Evolutionary conservation across 495 filamentous ascomycete species (phyloP).

Genomic region (Neurospora sp.): DNA sequence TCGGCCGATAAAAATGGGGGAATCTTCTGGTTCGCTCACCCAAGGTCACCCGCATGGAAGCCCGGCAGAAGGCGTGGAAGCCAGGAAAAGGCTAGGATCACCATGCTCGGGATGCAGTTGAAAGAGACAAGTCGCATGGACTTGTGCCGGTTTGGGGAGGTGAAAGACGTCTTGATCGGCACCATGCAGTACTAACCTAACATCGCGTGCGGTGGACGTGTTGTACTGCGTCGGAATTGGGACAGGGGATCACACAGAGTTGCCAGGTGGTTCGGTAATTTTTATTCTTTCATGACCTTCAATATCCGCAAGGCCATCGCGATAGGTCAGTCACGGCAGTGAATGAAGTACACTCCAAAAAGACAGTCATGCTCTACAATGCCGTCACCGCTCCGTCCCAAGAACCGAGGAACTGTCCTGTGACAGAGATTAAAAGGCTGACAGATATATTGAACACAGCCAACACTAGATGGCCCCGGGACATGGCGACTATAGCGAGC

Average conservation of each 20-base stretch:
- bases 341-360: neutral
- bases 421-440: neutral
- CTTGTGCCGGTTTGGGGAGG: neutral
- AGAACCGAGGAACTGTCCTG: neutral
- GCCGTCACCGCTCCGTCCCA: neutral
- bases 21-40: neutral
- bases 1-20: neutral
- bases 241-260: neutral
- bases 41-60: neutral
- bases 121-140: neutral
- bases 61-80: neutral
- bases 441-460: neutral
- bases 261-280: neutral
- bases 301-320: neutral
- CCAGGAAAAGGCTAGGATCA: neutral
- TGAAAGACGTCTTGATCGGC: neutral
- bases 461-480: neutral
- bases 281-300: neutral
- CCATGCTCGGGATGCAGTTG: neutral
- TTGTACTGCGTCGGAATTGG: neutral
- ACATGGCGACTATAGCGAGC: neutral
- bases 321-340: neutral
- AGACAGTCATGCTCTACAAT: neutral
- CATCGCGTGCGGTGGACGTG: neutral
- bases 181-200: neutral